These are phyloP conservation scores for Picochlorum sp. DNA, from an alignment of 139 green algal genomes.

Conservation along the genomic window DNA sequence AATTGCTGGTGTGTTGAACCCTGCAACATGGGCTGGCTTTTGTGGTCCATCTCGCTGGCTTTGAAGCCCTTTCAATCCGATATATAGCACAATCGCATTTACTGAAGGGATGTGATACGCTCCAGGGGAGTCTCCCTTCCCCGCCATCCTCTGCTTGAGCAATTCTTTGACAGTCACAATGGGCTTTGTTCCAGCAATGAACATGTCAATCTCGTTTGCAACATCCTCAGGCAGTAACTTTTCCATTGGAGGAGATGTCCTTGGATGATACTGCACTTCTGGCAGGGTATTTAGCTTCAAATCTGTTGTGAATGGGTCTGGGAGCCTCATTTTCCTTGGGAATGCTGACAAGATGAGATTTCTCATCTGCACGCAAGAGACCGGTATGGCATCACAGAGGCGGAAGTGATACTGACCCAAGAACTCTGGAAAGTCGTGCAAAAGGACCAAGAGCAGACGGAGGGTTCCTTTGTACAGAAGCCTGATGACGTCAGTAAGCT, in stretches of 20 bases:
- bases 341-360: constrained; percentile 97
- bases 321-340: constrained; percentile 92
- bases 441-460: constrained; percentile 92
- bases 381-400: constrained; percentile 89
- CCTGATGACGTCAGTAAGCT: constrained; percentile 70
- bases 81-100: constrained; percentile 88
- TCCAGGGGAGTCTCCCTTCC: constrained; percentile 16
- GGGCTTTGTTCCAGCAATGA: constrained; percentile 17
- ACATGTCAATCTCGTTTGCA: constrained; percentile 59
- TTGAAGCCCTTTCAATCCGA: constrained; percentile 56
- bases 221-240: constrained; percentile 43
- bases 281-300: constrained; percentile 95
- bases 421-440: constrained; percentile 99
- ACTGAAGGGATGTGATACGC: constrained; percentile 78
- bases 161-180: constrained; percentile 23
- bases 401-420: constrained; percentile 93
- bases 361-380: constrained; percentile 86
- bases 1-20: constrained; percentile 46
- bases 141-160: constrained; percentile 52
- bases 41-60: not conserved
- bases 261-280: constrained; percentile 78
- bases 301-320: constrained; percentile 97
- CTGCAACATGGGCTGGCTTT: constrained; percentile 17
- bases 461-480: constrained; percentile 93
- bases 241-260: constrained; percentile 47